phyloP scores from a whole-genome alignment of 2,329 filamentous ascomycete species.

The Septoria petroselini region DNA sequence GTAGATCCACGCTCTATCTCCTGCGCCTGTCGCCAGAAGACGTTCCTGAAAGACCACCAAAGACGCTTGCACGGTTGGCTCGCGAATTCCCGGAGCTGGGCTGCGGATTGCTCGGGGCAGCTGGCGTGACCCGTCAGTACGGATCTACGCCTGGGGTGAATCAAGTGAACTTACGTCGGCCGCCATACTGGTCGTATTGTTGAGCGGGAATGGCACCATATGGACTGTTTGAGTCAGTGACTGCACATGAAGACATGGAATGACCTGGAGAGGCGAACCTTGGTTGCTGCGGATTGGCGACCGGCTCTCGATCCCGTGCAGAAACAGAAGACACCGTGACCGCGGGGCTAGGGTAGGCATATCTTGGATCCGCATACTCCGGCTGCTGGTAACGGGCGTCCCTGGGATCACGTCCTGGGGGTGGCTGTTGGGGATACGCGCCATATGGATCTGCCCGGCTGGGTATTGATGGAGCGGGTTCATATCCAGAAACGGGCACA shows the following conservation, averaged over 20 bases:
- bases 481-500: conserved; percentile 35
- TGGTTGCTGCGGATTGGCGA: conserved; percentile 31
- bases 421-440: conserved; percentile 26
- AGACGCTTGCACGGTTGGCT: conserved; percentile 24
- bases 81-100: conserved; percentile 16
- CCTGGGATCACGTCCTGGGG: conserved; percentile 27
- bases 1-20: conserved; percentile 10
- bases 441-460: conserved; percentile 31
- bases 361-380: conserved; percentile 36
- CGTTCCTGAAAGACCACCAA: conserved; percentile 19
- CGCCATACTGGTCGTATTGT: conserved; percentile 33
- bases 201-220: conserved; percentile 30
- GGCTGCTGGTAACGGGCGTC: conserved; percentile 33
- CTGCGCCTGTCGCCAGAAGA: conserved; percentile 20
- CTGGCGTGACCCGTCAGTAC: conserved; percentile 32
- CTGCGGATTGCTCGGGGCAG: conserved; percentile 23
- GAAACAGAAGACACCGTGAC: conserved; percentile 33
- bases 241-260: not conserved
- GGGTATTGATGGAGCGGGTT: conserved; percentile 27
- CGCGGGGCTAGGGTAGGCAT: conserved; percentile 39
- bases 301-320: conserved; percentile 32
- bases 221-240: conserved; percentile 32
- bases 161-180: conserved; percentile 37
- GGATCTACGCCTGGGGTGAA: conserved; percentile 9
- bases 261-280: conserved; percentile 33